phyloP scores from a whole-genome alignment of 108 stramenopile species.

The Fistulifera pelliculosa region DNA sequence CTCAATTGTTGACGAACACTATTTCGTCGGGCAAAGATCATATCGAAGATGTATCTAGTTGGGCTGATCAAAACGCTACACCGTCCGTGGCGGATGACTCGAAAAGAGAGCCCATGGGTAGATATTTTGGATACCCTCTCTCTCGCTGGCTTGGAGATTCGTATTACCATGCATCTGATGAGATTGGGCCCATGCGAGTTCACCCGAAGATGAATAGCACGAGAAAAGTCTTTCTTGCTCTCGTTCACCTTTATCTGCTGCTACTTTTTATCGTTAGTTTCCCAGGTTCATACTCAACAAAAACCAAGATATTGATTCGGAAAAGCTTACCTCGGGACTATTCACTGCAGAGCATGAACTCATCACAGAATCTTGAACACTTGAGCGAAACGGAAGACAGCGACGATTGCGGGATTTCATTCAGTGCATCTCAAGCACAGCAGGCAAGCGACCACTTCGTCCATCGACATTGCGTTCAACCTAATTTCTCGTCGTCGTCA shows the following conservation, averaged over 20 bases:
- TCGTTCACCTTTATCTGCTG: slow-evolving; percentile 73
- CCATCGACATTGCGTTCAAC: too few relatives aligned
- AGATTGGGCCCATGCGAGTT: slow-evolving; percentile 61
- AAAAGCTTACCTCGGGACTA: slow-evolving; percentile 9
- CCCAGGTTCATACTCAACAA: slow-evolving; percentile 43
- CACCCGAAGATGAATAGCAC: slow-evolving; percentile 54
- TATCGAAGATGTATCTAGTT: background rate
- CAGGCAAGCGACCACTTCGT: too few relatives aligned
- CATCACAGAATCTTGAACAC: too few relatives aligned
- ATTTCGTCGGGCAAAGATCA: background rate
- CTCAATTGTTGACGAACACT: background rate
- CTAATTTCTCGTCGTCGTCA: too few relatives aligned
- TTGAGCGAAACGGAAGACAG: too few relatives aligned
- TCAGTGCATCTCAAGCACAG: too few relatives aligned
- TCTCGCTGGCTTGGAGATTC: slow-evolving; percentile 16
- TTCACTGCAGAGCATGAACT: too few relatives aligned
- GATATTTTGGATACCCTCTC: slow-evolving; percentile 6
- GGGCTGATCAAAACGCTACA: background rate
- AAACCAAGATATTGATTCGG: slow-evolving; percentile 34
- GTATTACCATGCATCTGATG: slow-evolving; percentile 39
- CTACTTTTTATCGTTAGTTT: slow-evolving; percentile 71
- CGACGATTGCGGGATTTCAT: too few relatives aligned
- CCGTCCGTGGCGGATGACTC: background rate
- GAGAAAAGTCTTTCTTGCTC: slow-evolving; percentile 44
- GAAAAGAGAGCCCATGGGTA: background rate